phyloP scores from a whole-genome alignment of 441 rosid species.

The Aleurites moluccanus region DNA sequence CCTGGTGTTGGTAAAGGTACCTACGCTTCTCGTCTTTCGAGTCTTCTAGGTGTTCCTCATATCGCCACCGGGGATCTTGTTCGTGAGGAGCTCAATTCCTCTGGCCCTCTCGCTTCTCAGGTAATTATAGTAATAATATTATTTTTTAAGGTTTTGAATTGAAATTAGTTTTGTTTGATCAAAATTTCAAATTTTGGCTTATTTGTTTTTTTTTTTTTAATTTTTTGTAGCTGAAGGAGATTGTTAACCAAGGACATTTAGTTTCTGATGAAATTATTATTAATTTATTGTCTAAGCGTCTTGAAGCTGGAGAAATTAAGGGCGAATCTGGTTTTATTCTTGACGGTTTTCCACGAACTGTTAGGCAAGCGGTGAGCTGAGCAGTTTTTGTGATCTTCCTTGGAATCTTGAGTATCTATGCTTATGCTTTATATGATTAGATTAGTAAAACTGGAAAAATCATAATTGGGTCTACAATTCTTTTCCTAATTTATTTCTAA shows the following conservation, averaged over 20 bases:
- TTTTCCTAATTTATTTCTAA: background rate
- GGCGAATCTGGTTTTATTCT: conserved; percentile 95
- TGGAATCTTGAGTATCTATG: too few relatives aligned
- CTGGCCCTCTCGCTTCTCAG: conserved; percentile 77
- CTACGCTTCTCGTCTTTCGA: conserved; percentile 83
- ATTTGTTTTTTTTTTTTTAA: background rate
- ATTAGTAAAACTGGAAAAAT: background rate
- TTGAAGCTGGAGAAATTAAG: conserved; percentile 64
- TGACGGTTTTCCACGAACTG: conserved; percentile 94
- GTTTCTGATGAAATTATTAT: conserved; percentile 90
- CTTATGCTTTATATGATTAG: background rate
- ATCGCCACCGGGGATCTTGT: conserved; percentile 98
- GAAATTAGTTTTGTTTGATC: background rate
- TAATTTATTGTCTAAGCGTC: conserved; percentile 75
- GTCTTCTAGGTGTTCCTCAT: conserved; percentile 83
- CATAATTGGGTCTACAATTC: background rate
- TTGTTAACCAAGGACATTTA: conserved; percentile 74
- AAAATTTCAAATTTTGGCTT: background rate
- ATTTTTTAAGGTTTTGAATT: background rate
- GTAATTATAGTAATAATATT: conserved; percentile 25
- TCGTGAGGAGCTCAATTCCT: conserved; percentile 81
- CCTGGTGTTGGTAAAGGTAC: conserved; percentile 99
- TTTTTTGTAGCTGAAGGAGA: conserved; percentile 63
- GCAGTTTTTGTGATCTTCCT: too few relatives aligned
- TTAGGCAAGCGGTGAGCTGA: conserved; percentile 80